phyloP scores from a whole-genome alignment of 176 grass and related monocot species.

The Oryza officinalis region DNA sequence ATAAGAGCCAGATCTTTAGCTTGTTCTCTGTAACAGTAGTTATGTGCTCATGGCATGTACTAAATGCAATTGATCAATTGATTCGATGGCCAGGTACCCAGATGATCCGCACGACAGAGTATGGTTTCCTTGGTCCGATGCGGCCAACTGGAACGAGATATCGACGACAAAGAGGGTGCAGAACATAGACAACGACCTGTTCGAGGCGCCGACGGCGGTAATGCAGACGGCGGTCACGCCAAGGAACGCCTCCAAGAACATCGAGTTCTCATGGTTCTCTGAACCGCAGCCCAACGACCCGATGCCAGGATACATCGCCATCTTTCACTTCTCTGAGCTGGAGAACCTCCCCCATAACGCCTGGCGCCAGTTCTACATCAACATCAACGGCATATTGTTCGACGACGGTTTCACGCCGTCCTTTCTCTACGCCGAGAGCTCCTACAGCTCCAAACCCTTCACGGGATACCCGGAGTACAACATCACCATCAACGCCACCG shows the following conservation, averaged over 20 bases:
- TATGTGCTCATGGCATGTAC: too few species aligned
- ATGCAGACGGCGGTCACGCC: slow-evolving; percentile 48
- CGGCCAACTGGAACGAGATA: slow-evolving; percentile 6
- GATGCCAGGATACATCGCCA: not conserved
- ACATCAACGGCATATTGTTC: slow-evolving; percentile 27
- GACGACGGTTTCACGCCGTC: slow-evolving; percentile 32
- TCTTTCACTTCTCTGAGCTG: slow-evolving; percentile 42
- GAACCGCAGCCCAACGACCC: not conserved
- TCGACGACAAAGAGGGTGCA: slow-evolving; percentile 6
- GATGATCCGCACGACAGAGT: slow-evolving; percentile 32
- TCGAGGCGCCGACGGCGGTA: slow-evolving; percentile 36
- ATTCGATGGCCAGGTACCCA: slow-evolving; percentile 41
- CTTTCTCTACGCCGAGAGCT: too few species aligned
- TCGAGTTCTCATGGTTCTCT: slow-evolving; percentile 22
- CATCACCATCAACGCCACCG: not conserved
- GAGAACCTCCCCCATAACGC: slow-evolving; percentile 14
- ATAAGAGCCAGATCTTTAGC: too few species aligned
- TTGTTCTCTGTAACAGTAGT: too few species aligned
- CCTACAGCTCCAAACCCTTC: too few species aligned
- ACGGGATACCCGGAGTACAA: not conserved
- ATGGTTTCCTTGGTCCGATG: slow-evolving; percentile 2
- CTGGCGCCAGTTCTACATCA: slow-evolving; percentile 39
- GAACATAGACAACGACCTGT: not conserved
- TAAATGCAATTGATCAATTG: not conserved
- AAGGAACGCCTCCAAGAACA: slow-evolving; percentile 21